phyloP scores from a whole-genome alignment of 805 yeast genomes.

The Zygosaccharomyces lentus region DNA sequence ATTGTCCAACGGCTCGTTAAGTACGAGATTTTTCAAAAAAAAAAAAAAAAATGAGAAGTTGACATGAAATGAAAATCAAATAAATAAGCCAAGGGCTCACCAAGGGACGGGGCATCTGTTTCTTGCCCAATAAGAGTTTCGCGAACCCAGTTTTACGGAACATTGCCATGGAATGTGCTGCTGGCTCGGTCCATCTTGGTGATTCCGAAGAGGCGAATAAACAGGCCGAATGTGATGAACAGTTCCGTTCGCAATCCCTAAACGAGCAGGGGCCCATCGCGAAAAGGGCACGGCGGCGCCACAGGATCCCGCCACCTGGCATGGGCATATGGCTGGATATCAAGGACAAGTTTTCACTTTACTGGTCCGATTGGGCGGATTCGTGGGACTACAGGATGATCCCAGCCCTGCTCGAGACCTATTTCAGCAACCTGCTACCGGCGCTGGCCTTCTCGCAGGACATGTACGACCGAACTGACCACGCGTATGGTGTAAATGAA shows the following conservation, averaged over 20 bases:
- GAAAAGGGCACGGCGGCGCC: not conserved
- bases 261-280: not conserved
- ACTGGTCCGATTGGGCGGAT: slow-evolving; percentile 75
- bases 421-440: slow-evolving; percentile 85
- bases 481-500: slow-evolving; percentile 89
- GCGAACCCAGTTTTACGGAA: no score
- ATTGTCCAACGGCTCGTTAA: not conserved
- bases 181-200: not conserved
- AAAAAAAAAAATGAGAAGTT: no score
- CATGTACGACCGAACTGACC: slow-evolving; percentile 87
- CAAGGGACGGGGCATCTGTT: no score
- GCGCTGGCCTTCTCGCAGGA: slow-evolving; percentile 96
- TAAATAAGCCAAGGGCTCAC: no score
- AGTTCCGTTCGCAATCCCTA: not conserved
- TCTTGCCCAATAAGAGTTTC: no score
- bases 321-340: slow-evolving; percentile 38
- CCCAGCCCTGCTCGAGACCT: slow-evolving; percentile 78
- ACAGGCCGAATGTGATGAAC: not conserved
- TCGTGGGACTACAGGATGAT: slow-evolving; percentile 81
- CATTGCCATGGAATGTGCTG: no score
- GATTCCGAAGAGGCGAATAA: not conserved
- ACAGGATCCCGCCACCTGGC: slow-evolving; percentile 24
- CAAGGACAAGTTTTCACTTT: slow-evolving; percentile 51
- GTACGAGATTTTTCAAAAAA: not conserved
- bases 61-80: no score